phyloP scores from a whole-genome alignment of 2,329 filamentous ascomycete genomes.

The Colletotrichum lini region DNA sequence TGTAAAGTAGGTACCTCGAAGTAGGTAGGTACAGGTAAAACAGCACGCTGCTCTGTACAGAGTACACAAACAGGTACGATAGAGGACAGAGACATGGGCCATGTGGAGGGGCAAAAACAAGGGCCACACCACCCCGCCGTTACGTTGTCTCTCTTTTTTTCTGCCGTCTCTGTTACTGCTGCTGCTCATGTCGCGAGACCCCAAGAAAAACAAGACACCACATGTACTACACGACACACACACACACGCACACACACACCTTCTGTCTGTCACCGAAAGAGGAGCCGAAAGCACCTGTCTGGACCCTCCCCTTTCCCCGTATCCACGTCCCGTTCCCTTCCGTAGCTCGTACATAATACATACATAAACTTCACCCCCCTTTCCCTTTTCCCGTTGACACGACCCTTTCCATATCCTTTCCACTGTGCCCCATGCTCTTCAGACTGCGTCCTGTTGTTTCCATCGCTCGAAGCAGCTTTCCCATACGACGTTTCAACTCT shows the following conservation, averaged over 20 bases:
- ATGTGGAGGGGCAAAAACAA: conserved; percentile 37
- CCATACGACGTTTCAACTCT: conserved; percentile 26
- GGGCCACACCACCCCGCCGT: conserved; percentile 23
- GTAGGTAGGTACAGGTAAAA: no score
- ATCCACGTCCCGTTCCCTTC: conserved; percentile 9
- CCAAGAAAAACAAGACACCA: conserved; percentile 22
- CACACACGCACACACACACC: neutral
- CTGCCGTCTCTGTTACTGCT: conserved; percentile 4
- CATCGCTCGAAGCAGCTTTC: conserved; percentile 36
- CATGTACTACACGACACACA: no score
- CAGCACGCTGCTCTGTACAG: no score
- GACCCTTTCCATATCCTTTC: neutral
- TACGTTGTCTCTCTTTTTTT: conserved; percentile 25
- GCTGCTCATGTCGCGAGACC: conserved; percentile 15
- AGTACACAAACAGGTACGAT: neutral
- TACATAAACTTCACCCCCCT: conserved; percentile 34
- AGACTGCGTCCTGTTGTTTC: conserved; percentile 39
- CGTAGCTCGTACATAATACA: conserved; percentile 25
- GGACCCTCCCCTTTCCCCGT: conserved; percentile 30
- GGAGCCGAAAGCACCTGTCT: conserved; percentile 23
- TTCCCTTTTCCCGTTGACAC: neutral
- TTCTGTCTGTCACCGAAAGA: neutral
- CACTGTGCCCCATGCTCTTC: conserved; percentile 41
- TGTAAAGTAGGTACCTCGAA: no score
- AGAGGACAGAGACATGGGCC: neutral